A percentile compares a stretch with the other conserved stretches of the same genome.
These are phyloP conservation scores for Ilex asprella DNA, from an alignment of 257 asterid genomes.

Conservation along the genomic window DNA sequence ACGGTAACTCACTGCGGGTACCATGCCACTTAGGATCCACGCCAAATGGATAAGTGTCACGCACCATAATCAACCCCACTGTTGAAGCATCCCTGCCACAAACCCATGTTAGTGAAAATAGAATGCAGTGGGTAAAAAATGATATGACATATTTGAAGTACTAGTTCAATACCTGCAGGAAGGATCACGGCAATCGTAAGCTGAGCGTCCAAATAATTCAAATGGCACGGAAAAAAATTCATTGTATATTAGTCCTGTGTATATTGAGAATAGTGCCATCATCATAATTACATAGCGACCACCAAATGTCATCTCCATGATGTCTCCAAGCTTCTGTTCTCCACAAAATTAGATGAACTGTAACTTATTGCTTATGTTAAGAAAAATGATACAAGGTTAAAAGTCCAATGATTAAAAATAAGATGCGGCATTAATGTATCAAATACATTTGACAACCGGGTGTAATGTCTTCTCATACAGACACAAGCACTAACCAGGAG, in stretches of 20 bases:
- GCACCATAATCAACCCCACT: constrained; percentile 43
- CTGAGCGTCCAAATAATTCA: constrained; percentile 53
- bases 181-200: constrained; percentile 51
- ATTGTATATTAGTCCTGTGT: constrained; percentile 55
- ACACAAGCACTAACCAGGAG: neutral
- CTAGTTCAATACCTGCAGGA: constrained; percentile 39
- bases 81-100: constrained; percentile 48
- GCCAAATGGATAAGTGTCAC: constrained; percentile 51
- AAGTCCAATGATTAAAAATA: neutral
- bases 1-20: constrained; percentile 57
- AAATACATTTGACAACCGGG: neutral
- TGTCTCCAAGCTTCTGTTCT: constrained; percentile 63
- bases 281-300: constrained; percentile 61
- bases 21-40: constrained; percentile 70
- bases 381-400: neutral
- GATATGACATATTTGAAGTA: neutral
- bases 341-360: constrained; percentile 12
- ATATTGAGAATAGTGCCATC: constrained; percentile 68
- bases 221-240: constrained; percentile 64
- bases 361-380: neutral
- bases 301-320: constrained; percentile 66
- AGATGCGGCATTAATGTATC: neutral
- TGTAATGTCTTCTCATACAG: neutral
- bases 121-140: neutral
- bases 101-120: constrained; percentile 12